phyloP scores from a whole-genome alignment of 2,329 filamentous ascomycete species.

The Talaromyces sp. region DNA sequence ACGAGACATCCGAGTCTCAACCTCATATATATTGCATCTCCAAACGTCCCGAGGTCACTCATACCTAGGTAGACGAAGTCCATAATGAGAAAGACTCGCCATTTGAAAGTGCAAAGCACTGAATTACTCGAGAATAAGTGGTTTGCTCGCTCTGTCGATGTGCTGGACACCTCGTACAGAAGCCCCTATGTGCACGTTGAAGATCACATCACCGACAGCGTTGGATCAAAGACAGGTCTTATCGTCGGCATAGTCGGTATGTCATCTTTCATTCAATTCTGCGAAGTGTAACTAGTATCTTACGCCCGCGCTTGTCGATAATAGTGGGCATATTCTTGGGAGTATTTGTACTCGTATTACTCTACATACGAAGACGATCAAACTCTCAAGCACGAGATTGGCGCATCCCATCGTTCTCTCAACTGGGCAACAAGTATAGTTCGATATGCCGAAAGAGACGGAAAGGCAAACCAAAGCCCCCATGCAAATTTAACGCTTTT shows the following conservation, averaged over 20 bases:
- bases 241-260: conserved; percentile 1
- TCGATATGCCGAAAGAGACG: no score
- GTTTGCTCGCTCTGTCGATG: background rate
- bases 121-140: background rate
- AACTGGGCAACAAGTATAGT: no score
- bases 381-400: background rate
- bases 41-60: background rate
- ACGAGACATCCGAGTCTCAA: background rate
- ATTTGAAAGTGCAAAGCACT: background rate
- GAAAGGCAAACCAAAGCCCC: no score
- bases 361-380: background rate
- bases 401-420: background rate
- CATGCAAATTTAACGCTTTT: no score
- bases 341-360: background rate
- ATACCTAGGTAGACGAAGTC: no score
- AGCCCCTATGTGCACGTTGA: background rate
- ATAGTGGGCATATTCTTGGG: background rate
- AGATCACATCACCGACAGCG: background rate
- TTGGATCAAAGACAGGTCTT: background rate
- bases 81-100: background rate
- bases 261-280: background rate
- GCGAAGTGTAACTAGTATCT: background rate
- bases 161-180: background rate
- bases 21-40: background rate
- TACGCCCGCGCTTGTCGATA: background rate